phyloP scores from a whole-genome alignment of 331 rosid genomes.

The Pyracantha coccinea region DNA sequence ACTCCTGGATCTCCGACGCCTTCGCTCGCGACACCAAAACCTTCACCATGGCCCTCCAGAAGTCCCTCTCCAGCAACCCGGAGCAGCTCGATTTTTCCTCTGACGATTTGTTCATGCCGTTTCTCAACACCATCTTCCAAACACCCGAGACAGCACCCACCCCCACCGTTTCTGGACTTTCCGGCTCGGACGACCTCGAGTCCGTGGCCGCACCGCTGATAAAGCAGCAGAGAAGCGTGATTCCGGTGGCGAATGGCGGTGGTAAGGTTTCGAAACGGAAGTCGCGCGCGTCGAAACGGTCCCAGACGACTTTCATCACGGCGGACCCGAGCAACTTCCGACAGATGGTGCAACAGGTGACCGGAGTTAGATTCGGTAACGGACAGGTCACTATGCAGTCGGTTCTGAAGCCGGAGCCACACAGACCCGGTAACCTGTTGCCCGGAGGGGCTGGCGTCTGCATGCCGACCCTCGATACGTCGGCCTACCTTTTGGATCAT shows the following conservation, averaged over 20 bases:
- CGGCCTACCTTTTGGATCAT: slow-evolving; percentile 57
- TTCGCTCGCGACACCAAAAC: slow-evolving; percentile 44
- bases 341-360: slow-evolving; percentile 92
- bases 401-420: slow-evolving; percentile 73
- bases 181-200: slow-evolving; percentile 57
- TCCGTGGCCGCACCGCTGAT: slow-evolving; percentile 22
- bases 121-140: not conserved
- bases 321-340: slow-evolving; percentile 92
- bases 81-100: not conserved
- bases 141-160: slow-evolving; percentile 26
- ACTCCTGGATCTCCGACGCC: slow-evolving; percentile 51
- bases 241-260: slow-evolving; percentile 9
- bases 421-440: slow-evolving; percentile 26
- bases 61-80: slow-evolving; percentile 27
- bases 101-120: slow-evolving; percentile 22
- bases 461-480: slow-evolving; percentile 92
- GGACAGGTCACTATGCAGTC: slow-evolving; percentile 27
- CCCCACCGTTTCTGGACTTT: slow-evolving; percentile 48
- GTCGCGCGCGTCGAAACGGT: slow-evolving; percentile 68
- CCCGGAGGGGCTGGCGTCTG: slow-evolving; percentile 13
- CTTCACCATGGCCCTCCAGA: slow-evolving; percentile 52
- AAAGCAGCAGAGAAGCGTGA: slow-evolving; percentile 12
- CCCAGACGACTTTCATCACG: slow-evolving; percentile 76
- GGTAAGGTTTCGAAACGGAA: slow-evolving; percentile 58
- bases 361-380: slow-evolving; percentile 51